phyloP scores from a whole-genome alignment of 2,329 filamentous ascomycete species.

The Zymoseptoria passerinii region DNA sequence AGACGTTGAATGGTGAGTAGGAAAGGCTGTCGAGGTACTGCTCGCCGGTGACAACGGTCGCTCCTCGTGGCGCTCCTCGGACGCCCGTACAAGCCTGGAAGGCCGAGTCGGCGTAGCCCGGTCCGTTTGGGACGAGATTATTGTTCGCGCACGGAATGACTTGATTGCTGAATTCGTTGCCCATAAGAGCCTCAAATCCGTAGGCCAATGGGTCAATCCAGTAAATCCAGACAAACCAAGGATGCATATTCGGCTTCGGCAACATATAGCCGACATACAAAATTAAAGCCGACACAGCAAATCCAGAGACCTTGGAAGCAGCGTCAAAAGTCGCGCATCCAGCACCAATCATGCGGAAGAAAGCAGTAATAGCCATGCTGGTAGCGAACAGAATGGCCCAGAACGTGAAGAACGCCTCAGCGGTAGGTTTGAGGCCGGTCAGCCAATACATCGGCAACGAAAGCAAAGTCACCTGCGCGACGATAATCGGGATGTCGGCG shows the following conservation, averaged over 20 bases:
- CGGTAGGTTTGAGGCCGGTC: constrained; percentile 47
- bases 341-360: constrained; percentile 37
- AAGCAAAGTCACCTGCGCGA: constrained; percentile 53
- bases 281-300: constrained; percentile 23
- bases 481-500: constrained; percentile 46
- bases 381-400: constrained; percentile 46
- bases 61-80: constrained; percentile 51
- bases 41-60: constrained; percentile 51
- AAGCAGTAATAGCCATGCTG: constrained; percentile 38
- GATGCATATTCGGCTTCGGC: constrained; percentile 33
- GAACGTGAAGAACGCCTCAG: constrained; percentile 53
- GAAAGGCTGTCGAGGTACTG: constrained; percentile 51
- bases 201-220: constrained; percentile 49
- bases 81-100: constrained; percentile 36
- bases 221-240: constrained; percentile 43
- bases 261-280: constrained; percentile 30
- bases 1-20: constrained; percentile 32
- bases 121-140: constrained; percentile 25
- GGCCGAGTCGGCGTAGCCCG: constrained; percentile 33
- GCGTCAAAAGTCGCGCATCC: constrained; percentile 25
- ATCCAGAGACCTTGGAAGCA: constrained; percentile 27
- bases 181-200: constrained; percentile 48
- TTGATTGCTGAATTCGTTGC: constrained; percentile 56
- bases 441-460: constrained; percentile 56
- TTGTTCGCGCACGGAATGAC: constrained; percentile 50